A percentile compares a stretch with the other conserved stretches of the same genome.
Conservation (phyloP, 2,329 filamentous ascomycete species). For the Neoascochyta sp. region DNA sequence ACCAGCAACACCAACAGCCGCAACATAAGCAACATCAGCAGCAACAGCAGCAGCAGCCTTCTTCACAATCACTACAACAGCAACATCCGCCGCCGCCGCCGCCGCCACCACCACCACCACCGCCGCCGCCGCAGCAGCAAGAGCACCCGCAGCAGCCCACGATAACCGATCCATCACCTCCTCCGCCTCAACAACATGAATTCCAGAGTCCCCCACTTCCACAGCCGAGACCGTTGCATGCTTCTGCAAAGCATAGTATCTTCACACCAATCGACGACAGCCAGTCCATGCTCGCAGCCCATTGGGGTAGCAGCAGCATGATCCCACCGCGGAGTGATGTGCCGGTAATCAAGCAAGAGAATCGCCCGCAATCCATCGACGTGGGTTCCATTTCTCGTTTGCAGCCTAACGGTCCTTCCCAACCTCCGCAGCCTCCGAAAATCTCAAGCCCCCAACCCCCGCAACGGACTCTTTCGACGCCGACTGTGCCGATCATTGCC, state of each 20-base stretch:
- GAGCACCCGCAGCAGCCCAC: constrained; percentile 49
- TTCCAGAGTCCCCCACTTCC: constrained; percentile 53
- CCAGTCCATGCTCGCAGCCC: constrained; percentile 80
- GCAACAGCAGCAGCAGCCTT: constrained; percentile 58
- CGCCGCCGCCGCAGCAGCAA: constrained; percentile 65
- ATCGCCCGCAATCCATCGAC: constrained; percentile 64
- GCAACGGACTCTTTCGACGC: constrained; percentile 54
- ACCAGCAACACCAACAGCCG: constrained; percentile 69
- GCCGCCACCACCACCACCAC: constrained; percentile 69
- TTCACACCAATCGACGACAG: constrained; percentile 97
- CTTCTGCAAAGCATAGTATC: constrained; percentile 77
- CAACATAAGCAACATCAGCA: constrained; percentile 51
- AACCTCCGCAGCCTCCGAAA: constrained; percentile 52
- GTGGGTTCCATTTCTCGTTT: constrained; percentile 51
- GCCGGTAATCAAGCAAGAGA: constrained; percentile 42
- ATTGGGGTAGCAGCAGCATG: constrained; percentile 58
- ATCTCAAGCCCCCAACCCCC: constrained; percentile 33
- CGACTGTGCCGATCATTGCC: constrained; percentile 65
- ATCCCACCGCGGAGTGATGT: constrained; percentile 46
- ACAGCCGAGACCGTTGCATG: constrained; percentile 62
- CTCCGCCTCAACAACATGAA: constrained; percentile 52
- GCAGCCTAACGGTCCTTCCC: constrained; percentile 43
- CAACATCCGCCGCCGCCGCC: constrained; percentile 68
- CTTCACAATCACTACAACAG: constrained; percentile 67
- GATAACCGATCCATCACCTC: constrained; percentile 44